Evolutionary conservation across 352 stramenopile species (phyloP).

Genomic region (Phytophthora vignae): DNA sequence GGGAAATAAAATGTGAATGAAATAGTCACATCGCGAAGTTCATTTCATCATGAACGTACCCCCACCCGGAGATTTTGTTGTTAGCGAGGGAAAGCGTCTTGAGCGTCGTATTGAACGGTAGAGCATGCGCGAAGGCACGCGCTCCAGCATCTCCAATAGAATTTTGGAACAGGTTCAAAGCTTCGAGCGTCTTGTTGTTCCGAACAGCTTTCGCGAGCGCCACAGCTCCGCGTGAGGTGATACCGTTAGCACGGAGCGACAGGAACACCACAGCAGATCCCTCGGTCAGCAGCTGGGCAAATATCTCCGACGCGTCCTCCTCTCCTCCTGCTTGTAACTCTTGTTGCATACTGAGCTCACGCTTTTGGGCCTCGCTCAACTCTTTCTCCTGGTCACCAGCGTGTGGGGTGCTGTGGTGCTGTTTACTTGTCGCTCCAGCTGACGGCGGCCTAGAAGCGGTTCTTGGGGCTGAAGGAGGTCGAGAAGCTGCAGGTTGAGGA

Average conservation of each 20-base stretch:
- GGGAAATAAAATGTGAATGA: background rate
- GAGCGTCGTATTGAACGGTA: slow-evolving; percentile 66
- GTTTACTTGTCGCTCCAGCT: slow-evolving; percentile 17
- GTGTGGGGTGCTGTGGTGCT: slow-evolving; percentile 4
- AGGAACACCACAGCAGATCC: slow-evolving; percentile 57
- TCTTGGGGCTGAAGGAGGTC: slow-evolving; percentile 11
- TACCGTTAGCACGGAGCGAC: slow-evolving; percentile 72
- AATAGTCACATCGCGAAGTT: background rate
- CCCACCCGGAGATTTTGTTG: slow-evolving; percentile 56
- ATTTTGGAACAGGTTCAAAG: slow-evolving; percentile 82
- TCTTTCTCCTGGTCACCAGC: slow-evolving; percentile 11
- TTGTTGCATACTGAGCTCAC: slow-evolving; percentile 28
- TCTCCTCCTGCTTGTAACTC: slow-evolving; percentile 10
- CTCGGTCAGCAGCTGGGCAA: slow-evolving; percentile 49
- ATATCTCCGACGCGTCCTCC: slow-evolving; percentile 30
- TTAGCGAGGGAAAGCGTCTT: slow-evolving; percentile 75
- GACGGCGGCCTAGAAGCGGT: slow-evolving; percentile 20
- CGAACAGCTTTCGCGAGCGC: slow-evolving; percentile 53
- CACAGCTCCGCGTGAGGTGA: slow-evolving; percentile 43
- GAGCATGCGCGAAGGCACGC: slow-evolving; percentile 57
- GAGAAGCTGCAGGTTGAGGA: slow-evolving; percentile 8
- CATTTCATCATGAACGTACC: slow-evolving; percentile 34
- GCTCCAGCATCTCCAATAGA: slow-evolving; percentile 61
- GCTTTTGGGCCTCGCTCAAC: slow-evolving; percentile 17
- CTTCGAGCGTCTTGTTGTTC: slow-evolving; percentile 57